Percentiles rank a stretch among this genome's conserved stretches.
Evolutionary conservation across 169 alveolate species (phyloP).

Genomic region (Plasmodium blacklocki): DNA sequence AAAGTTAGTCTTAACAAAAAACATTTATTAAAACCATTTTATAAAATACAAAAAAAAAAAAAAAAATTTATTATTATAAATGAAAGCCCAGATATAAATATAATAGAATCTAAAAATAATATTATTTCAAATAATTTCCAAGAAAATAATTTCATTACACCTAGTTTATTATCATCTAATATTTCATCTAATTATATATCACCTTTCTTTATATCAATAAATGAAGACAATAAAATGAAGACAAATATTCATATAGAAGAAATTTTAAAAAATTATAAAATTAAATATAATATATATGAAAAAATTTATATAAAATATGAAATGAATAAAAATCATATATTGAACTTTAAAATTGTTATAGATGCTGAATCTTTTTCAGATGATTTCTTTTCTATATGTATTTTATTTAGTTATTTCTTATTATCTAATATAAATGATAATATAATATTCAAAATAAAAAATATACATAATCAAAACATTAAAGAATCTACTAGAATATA

Average conservation of each 20-base stretch:
- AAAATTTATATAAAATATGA: slow-evolving; percentile 9
- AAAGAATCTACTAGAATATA: slow-evolving; percentile 33
- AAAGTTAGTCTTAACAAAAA: neutral
- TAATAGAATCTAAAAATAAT: neutral
- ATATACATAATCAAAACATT: slow-evolving; percentile 36
- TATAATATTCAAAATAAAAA: slow-evolving; percentile 23
- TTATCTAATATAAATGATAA: neutral
- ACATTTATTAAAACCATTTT: neutral
- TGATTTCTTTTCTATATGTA: slow-evolving; percentile 34
- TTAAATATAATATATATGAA: slow-evolving; percentile 19
- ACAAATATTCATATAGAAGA: too few relatives aligned
- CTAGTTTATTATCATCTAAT: neutral
- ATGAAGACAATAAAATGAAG: too few relatives aligned
- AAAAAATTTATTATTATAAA: too few relatives aligned
- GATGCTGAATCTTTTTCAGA: slow-evolving; percentile 57
- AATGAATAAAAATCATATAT: neutral
- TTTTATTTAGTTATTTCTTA: slow-evolving; percentile 23
- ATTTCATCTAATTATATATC: too few relatives aligned
- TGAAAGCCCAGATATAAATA: neutral
- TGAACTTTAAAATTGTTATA: slow-evolving; percentile 15
- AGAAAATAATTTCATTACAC: neutral
- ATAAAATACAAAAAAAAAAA: neutral
- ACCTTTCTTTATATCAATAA: too few relatives aligned
- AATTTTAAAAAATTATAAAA: neutral
- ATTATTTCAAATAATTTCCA: neutral